Conservation (phyloP, 108 stramenopile species). For the Skeletonema costatum region DNA sequence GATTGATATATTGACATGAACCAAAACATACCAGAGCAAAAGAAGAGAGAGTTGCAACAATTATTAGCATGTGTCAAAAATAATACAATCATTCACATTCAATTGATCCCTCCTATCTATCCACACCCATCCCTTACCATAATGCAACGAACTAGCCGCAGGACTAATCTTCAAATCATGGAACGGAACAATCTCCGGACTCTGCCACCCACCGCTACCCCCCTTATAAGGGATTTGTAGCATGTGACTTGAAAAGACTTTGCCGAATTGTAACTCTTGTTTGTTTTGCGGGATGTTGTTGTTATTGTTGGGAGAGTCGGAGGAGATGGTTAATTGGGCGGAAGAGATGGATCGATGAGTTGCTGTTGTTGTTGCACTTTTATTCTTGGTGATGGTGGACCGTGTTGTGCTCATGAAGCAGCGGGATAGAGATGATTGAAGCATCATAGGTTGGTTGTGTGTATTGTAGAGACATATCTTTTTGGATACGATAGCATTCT, state of each 20-base stretch:
- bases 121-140: slow-evolving; percentile 57
- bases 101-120: too few relatives aligned
- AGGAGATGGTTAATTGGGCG: not conserved
- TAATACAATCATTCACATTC: too few relatives aligned
- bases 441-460: not conserved
- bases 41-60: not conserved
- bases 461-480: too few relatives aligned
- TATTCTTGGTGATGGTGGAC: not conserved
- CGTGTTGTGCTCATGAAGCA: not conserved
- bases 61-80: too few relatives aligned
- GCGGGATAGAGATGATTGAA: not conserved
- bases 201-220: slow-evolving; percentile 71
- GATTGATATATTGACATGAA: not conserved
- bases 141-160: slow-evolving; percentile 89
- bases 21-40: too few relatives aligned
- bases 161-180: slow-evolving; percentile 83
- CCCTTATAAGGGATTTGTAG: slow-evolving; percentile 80
- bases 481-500: too few relatives aligned
- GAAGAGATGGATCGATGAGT: slow-evolving; percentile 1
- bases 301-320: not conserved
- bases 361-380: not conserved
- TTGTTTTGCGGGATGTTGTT: slow-evolving; percentile 34
- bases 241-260: slow-evolving; percentile 93
- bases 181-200: slow-evolving; percentile 82
- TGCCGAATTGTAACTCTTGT: slow-evolving; percentile 79